Conservation (phyloP, 1,284 basidiomycete species). For the Ustilago esculenta region DNA sequence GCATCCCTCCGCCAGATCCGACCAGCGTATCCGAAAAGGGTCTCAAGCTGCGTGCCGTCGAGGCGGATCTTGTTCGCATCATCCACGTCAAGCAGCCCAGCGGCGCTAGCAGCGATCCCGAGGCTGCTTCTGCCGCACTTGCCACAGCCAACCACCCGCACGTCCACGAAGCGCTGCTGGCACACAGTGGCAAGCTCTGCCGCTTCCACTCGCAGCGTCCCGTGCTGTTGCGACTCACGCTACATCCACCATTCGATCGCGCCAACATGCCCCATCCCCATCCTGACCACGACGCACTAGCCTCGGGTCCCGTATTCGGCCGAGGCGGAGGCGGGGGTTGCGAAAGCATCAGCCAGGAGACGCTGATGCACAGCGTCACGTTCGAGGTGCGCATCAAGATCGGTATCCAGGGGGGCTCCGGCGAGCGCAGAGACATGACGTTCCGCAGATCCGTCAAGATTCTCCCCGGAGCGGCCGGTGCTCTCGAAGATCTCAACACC, state of each 20-base stretch:
- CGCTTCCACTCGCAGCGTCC: slow-evolving; percentile 59
- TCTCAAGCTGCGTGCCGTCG: slow-evolving; percentile 57
- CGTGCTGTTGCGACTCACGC: slow-evolving; percentile 51
- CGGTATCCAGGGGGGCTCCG: slow-evolving; percentile 38
- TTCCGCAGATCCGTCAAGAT: slow-evolving; percentile 47
- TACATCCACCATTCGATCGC: slow-evolving; percentile 61
- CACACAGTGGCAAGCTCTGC: slow-evolving; percentile 62
- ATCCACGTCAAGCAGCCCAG: slow-evolving; percentile 41
- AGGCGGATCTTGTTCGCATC: slow-evolving; percentile 57
- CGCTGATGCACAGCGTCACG: slow-evolving; percentile 59
- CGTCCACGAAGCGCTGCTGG: slow-evolving; percentile 53
- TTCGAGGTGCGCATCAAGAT: slow-evolving; percentile 61
- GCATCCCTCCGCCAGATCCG: slow-evolving; percentile 57
- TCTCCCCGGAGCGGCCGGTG: slow-evolving; percentile 58
- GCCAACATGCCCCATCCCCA: slow-evolving; percentile 61
- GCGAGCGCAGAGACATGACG: slow-evolving; percentile 52
- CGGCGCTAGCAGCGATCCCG: not conserved
- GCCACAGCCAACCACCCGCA: not conserved
- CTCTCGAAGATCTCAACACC: slow-evolving; percentile 13
- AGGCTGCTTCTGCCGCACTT: not conserved
- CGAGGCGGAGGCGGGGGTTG: slow-evolving; percentile 60
- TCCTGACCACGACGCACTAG: slow-evolving; percentile 61
- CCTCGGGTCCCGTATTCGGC: slow-evolving; percentile 48
- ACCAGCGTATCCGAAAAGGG: slow-evolving; percentile 49
- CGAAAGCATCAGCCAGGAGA: slow-evolving; percentile 64